A percentile compares a stretch with the other conserved stretches of the same genome.
Conservation (phyloP, 805 yeast species). For the Ogataea corticis region DNA sequence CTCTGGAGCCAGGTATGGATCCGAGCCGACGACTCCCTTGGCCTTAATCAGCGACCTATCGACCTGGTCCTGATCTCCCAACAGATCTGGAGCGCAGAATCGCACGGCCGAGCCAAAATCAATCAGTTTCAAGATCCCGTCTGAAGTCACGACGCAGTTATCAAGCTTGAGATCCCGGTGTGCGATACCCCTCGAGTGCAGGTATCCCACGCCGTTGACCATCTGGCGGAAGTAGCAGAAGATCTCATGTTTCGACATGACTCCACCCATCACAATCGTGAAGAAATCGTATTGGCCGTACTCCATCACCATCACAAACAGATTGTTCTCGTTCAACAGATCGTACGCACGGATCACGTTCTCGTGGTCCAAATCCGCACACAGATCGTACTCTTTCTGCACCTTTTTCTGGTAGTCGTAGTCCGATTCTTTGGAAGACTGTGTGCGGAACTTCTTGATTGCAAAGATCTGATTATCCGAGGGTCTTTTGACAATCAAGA, state of each 20-base stretch:
- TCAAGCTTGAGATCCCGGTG: slow-evolving; percentile 93
- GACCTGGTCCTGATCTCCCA: slow-evolving; percentile 14
- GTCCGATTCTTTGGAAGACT: slow-evolving; percentile 59
- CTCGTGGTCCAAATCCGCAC: slow-evolving; percentile 73
- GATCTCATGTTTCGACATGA: slow-evolving; percentile 68
- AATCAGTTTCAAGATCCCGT: slow-evolving; percentile 81
- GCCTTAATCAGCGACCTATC: slow-evolving; percentile 55
- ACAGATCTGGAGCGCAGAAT: slow-evolving; percentile 48
- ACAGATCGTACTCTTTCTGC: slow-evolving; percentile 78
- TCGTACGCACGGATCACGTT: slow-evolving; percentile 83
- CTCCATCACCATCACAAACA: slow-evolving; percentile 83
- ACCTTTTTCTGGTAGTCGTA: slow-evolving; percentile 76
- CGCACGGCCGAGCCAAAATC: slow-evolving; percentile 94
- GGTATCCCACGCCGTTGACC: slow-evolving; percentile 67
- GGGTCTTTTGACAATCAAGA: slow-evolving; percentile 68
- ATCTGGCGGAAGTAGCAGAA: slow-evolving; percentile 85
- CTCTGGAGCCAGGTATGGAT: slow-evolving; percentile 95
- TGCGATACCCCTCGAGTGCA: slow-evolving; percentile 83
- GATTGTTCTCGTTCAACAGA: slow-evolving; percentile 64
- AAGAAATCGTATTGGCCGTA: slow-evolving; percentile 91
- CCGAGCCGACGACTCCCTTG: slow-evolving; percentile 90
- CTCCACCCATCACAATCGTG: slow-evolving; percentile 87
- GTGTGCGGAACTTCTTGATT: slow-evolving; percentile 79
- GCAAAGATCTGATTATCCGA: slow-evolving; percentile 66
- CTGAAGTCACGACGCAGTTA: slow-evolving; percentile 78